Conservation (phyloP, 345 rosid species). For the Euphorbia pulcherrima region DNA sequence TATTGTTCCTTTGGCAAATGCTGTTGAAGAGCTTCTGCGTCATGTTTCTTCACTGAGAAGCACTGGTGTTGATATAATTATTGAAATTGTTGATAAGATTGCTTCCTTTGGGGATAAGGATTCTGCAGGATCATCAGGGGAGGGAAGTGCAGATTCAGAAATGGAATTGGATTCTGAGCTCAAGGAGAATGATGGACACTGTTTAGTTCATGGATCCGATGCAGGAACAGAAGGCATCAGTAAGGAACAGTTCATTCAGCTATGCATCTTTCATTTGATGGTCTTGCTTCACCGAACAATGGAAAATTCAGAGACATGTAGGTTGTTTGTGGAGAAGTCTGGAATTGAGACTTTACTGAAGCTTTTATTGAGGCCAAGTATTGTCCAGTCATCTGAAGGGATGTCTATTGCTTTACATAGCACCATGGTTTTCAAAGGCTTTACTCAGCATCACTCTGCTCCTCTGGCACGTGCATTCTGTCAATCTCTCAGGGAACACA, state of each 20-base stretch:
- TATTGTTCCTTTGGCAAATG: constrained; percentile 87
- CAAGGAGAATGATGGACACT: constrained; percentile 46
- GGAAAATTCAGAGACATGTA: constrained; percentile 91
- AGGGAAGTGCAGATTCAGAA: constrained; percentile 48
- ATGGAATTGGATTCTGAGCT: constrained; percentile 90
- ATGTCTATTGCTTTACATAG: constrained; percentile 91
- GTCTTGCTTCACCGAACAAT: constrained; percentile 87
- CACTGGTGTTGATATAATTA: constrained; percentile 79
- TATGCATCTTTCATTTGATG: constrained; percentile 88
- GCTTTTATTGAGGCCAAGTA: constrained; percentile 75
- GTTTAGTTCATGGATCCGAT: constrained; percentile 46
- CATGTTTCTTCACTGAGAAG: constrained; percentile 83
- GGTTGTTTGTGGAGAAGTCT: constrained; percentile 88
- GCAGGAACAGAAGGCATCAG: constrained; percentile 45
- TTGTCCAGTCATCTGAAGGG: constrained; percentile 94
- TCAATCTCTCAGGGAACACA: constrained; percentile 66
- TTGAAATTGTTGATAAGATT: constrained; percentile 79
- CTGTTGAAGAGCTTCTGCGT: constrained; percentile 93
- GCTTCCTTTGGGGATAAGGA: constrained; percentile 53
- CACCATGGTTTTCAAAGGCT: constrained; percentile 95
- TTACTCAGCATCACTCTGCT: constrained; percentile 87
- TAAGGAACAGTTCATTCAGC: constrained; percentile 80
- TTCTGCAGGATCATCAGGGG: constrained; percentile 45
- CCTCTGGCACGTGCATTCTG: constrained; percentile 89
- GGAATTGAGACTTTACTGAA: constrained; percentile 88